Conservation (phyloP, 352 stramenopile genomes). For the Blastocystis sp. region DNA sequence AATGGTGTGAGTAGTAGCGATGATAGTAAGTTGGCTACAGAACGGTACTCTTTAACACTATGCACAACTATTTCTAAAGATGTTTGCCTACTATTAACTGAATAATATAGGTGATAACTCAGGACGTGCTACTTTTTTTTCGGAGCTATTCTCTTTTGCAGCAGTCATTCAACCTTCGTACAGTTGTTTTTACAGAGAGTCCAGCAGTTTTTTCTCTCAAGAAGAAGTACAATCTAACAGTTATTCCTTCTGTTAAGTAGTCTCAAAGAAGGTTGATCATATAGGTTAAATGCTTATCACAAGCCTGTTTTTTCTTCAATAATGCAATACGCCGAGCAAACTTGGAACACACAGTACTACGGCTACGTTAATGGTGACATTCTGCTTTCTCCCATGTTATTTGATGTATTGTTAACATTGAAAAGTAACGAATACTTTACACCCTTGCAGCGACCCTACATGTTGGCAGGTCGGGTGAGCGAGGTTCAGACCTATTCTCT, state of each 20-base stretch:
- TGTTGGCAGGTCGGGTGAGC: slow-evolving; percentile 12
- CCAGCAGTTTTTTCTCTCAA: background rate
- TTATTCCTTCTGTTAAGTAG: background rate
- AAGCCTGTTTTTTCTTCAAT: slow-evolving; percentile 14
- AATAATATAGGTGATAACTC: background rate
- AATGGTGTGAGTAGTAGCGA: background rate
- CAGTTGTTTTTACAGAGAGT: slow-evolving; percentile 25
- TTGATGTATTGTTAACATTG: background rate
- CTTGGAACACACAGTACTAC: background rate
- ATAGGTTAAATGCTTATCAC: background rate
- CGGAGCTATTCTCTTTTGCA: slow-evolving; percentile 8
- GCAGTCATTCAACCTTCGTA: background rate
- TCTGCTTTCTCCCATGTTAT: background rate
- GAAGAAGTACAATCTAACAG: background rate
- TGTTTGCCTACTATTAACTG: background rate
- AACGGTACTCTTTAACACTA: background rate
- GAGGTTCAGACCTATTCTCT: background rate
- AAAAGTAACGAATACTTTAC: background rate
- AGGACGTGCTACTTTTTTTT: background rate
- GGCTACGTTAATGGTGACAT: slow-evolving; percentile 46
- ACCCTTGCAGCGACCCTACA: background rate
- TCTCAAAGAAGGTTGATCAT: background rate
- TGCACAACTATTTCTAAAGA: background rate
- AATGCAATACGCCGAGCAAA: background rate
- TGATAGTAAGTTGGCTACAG: background rate